A percentile compares a stretch with the other conserved stretches of the same genome.
Conservation (phyloP, 176 grass and related monocot species). For the Metroxylon sagu region DNA sequence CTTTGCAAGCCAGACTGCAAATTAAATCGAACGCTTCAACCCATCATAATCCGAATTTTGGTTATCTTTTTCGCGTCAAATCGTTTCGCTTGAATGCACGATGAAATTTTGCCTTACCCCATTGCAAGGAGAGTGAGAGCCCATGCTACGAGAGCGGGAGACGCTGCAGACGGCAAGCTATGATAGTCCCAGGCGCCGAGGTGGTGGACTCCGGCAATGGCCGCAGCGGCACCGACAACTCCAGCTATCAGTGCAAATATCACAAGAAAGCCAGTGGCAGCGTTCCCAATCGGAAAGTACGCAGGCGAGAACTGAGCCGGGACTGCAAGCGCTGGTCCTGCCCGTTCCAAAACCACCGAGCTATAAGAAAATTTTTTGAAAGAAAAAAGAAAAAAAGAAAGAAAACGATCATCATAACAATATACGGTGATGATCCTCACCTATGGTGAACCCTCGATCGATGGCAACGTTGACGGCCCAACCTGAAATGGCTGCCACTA, state of each 20-base stretch:
- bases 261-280: conserved; percentile 82
- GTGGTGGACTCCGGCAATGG: conserved; percentile 63
- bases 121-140: conserved; percentile 80
- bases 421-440: conserved; percentile 6
- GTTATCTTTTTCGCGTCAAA: no score
- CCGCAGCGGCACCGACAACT: conserved; percentile 64
- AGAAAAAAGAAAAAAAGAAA: background rate
- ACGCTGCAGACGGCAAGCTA: conserved; percentile 63
- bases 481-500: conserved; percentile 65
- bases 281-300: conserved; percentile 90
- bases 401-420: background rate
- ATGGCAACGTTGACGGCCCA: conserved; percentile 90
- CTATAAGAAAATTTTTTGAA: background rate
- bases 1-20: conserved; percentile 75
- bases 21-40: background rate
- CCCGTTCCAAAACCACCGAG: background rate
- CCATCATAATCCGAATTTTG: no score
- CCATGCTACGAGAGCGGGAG: conserved; percentile 71
- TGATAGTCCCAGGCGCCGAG: conserved; percentile 40
- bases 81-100: rapidly evolving
- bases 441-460: conserved; percentile 62
- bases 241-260: conserved; percentile 73
- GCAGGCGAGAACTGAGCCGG: conserved; percentile 83
- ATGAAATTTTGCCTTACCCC: conserved; percentile 36
- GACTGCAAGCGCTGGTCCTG: conserved; percentile 38